phyloP scores from a whole-genome alignment of 805 yeast species.

The Starmerella stellata region DNA sequence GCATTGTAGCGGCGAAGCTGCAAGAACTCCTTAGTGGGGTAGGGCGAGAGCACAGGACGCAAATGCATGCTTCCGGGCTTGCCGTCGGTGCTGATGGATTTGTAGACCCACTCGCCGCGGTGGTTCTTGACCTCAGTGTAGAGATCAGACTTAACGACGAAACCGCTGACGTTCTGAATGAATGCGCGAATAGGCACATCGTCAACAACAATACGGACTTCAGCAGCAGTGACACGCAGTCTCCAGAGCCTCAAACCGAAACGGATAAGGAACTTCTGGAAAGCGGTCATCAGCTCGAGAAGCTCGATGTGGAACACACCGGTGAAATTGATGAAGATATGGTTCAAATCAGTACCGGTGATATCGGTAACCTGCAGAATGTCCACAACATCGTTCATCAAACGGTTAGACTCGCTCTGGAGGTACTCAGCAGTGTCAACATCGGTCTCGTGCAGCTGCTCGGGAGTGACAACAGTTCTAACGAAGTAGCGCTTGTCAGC shows the following conservation, averaged over 20 bases:
- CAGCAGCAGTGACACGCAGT: conserved; percentile 91
- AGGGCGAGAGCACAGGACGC: conserved; percentile 88
- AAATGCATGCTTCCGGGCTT: conserved; percentile 94
- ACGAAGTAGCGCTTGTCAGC: conserved; percentile 91
- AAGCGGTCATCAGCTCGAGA: conserved; percentile 90
- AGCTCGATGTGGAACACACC: conserved; percentile 90
- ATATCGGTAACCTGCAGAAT: conserved; percentile 88
- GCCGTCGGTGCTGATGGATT: conserved; percentile 55
- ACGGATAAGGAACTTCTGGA: conserved; percentile 93
- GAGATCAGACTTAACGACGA: conserved; percentile 86
- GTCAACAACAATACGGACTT: conserved; percentile 85
- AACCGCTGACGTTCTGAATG: conserved; percentile 91
- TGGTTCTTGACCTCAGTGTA: conserved; percentile 86
- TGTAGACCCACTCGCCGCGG: conserved; percentile 93
- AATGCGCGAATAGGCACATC: conserved; percentile 95
- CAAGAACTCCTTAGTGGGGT: conserved; percentile 92
- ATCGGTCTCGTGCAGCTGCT: conserved; percentile 70
- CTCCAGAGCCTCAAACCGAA: conserved; percentile 95
- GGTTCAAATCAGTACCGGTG: conserved; percentile 87
- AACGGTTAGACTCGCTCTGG: conserved; percentile 88
- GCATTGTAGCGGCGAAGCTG: conserved; percentile 99
- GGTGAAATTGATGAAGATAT: conserved; percentile 89
- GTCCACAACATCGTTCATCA: conserved; percentile 90
- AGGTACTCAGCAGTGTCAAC: conserved; percentile 83
- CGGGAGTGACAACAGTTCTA: conserved; percentile 93